A percentile compares a stretch with the other conserved stretches of the same genome.
Conservation (phyloP, 169 alveolate species). For the Cryptosporidium xiaoi region DNA sequence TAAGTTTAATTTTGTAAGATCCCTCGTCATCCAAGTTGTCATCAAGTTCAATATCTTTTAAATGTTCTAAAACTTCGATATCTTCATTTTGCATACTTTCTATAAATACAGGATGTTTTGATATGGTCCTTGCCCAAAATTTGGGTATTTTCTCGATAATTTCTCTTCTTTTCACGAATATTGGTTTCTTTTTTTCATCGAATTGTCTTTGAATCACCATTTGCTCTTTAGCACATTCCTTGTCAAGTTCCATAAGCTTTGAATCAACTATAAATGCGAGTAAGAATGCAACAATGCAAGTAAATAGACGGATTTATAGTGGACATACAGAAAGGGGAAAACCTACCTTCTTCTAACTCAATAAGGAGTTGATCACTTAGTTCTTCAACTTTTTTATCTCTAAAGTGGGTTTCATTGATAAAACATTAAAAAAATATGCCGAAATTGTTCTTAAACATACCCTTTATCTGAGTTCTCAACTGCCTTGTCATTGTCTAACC, state of each 20-base stretch:
- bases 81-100: slow-evolving; percentile 88
- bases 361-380: slow-evolving; percentile 6
- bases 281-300: neutral
- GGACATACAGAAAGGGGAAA: too few relatives aligned
- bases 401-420: neutral
- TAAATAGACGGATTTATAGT: too few relatives aligned
- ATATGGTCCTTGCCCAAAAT: slow-evolving; percentile 88
- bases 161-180: slow-evolving; percentile 84
- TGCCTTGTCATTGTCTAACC: too few relatives aligned
- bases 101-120: slow-evolving; percentile 86
- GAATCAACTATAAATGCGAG: slow-evolving; percentile 20
- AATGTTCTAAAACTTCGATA: slow-evolving; percentile 82
- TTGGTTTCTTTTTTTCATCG: slow-evolving; percentile 88
- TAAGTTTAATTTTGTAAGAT: slow-evolving; percentile 86
- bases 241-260: slow-evolving; percentile 81
- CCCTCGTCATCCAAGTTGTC: slow-evolving; percentile 90
- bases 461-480: too few relatives aligned
- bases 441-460: too few relatives aligned
- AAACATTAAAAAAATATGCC: too few relatives aligned
- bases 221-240: slow-evolving; percentile 90
- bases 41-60: slow-evolving; percentile 84
- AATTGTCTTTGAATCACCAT: slow-evolving; percentile 88
- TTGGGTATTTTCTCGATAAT: slow-evolving; percentile 89
- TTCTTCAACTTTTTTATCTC: neutral
- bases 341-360: slow-evolving; percentile 62